Percentiles rank a stretch among this genome's conserved stretches.
phyloP scores from a whole-genome alignment of 2,329 filamentous ascomycete genomes.

The Sarocladium brachiariae region DNA sequence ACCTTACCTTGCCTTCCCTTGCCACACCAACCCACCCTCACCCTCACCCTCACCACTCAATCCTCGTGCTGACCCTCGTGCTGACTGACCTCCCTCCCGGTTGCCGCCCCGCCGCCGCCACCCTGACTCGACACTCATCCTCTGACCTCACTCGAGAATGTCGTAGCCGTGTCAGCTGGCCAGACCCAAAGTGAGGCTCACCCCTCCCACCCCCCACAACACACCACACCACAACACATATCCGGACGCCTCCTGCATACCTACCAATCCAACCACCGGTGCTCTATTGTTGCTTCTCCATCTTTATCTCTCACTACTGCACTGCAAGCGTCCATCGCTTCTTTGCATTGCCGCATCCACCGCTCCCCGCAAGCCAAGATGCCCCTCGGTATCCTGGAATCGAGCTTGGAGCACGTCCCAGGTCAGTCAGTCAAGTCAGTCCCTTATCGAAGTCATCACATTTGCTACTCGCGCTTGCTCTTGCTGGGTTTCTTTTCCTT shows the following conservation, averaged over 20 bases:
- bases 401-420: conserved; percentile 63
- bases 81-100: no score
- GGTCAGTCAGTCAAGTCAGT: no score
- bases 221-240: no score
- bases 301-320: background rate
- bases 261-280: background rate
- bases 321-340: background rate
- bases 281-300: background rate
- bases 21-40: background rate
- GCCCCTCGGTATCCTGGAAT: conserved; percentile 64
- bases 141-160: no score
- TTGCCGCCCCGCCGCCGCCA: no score
- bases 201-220: background rate
- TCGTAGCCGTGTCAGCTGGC: background rate
- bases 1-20: no score
- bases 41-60: background rate
- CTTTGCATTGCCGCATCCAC: conserved; percentile 2
- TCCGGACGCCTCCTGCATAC: background rate
- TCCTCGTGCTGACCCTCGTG: no score
- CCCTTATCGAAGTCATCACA: no score
- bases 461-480: no score
- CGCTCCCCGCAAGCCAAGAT: conserved; percentile 19
- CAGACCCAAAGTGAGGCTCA: background rate
- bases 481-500: no score
- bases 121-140: no score